phyloP scores from a whole-genome alignment of 768 basidiomycete genomes.

The Rhodosporidiobolus sp. region DNA sequence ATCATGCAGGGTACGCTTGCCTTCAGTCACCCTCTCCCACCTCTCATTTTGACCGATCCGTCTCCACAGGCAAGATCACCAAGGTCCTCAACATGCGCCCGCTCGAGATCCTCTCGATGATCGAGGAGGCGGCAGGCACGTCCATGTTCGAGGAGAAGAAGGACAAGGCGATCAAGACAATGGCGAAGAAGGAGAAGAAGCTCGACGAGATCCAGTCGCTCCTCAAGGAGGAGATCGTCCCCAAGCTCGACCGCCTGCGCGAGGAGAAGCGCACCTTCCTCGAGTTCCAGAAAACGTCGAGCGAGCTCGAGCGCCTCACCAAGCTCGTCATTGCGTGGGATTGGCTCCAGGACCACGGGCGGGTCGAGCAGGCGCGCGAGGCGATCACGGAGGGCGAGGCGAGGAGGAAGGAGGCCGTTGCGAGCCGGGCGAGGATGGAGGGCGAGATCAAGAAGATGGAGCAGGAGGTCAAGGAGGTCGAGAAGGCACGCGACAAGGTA shows the following conservation, averaged over 20 bases:
- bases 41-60: background rate
- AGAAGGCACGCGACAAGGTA: conserved; percentile 65
- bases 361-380: conserved; percentile 47
- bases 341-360: conserved; percentile 57
- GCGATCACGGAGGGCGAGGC: conserved; percentile 44
- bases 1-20: conserved; percentile 83
- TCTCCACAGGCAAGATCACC: conserved; percentile 66
- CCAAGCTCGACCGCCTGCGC: conserved; percentile 86
- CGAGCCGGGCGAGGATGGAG: conserved; percentile 60
- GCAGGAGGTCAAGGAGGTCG: conserved; percentile 63
- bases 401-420: conserved; percentile 53
- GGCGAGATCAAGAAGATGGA: conserved; percentile 68
- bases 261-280: conserved; percentile 83
- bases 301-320: conserved; percentile 80
- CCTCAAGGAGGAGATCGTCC: conserved; percentile 83
- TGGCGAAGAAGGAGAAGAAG: conserved; percentile 94
- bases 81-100: conserved; percentile 99
- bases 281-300: conserved; percentile 80
- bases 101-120: conserved; percentile 94
- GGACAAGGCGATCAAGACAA: conserved; percentile 91
- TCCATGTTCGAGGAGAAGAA: conserved; percentile 99
- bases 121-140: conserved; percentile 97
- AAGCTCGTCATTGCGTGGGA: conserved; percentile 82
- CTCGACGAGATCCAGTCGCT: conserved; percentile 79
- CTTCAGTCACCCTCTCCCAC: background rate